A percentile compares a stretch with the other conserved stretches of the same genome.
Conservation (phyloP, 768 basidiomycete genomes). For the Daedaleopsis nitida region DNA sequence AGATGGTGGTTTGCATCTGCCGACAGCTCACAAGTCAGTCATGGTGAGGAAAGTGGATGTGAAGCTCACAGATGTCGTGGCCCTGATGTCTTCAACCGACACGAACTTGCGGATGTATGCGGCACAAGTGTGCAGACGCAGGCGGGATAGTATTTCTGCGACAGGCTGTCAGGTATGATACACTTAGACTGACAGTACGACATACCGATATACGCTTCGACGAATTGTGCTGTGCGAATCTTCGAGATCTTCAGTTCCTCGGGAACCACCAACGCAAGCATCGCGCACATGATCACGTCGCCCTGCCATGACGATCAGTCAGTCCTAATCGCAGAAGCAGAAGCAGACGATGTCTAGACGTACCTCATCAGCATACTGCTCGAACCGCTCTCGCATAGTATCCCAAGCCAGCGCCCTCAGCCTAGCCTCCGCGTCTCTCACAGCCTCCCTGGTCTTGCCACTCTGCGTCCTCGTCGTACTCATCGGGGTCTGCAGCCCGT, state of each 20-base stretch:
- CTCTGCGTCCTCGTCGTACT: slow-evolving; percentile 19
- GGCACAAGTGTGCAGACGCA: slow-evolving; percentile 64
- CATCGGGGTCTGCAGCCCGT: slow-evolving; percentile 4
- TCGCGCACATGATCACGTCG: slow-evolving; percentile 79
- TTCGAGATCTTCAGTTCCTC: slow-evolving; percentile 55
- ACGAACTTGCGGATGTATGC: slow-evolving; percentile 77
- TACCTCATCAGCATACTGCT: slow-evolving; percentile 66
- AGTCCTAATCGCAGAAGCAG: background rate
- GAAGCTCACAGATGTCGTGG: slow-evolving; percentile 49
- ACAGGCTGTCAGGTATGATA: background rate
- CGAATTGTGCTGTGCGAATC: slow-evolving; percentile 49
- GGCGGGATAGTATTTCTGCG: slow-evolving; percentile 63
- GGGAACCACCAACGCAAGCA: slow-evolving; percentile 63
- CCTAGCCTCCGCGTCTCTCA: slow-evolving; percentile 51
- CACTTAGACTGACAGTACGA: background rate
- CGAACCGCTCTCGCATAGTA: slow-evolving; percentile 55
- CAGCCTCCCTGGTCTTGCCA: slow-evolving; percentile 19
- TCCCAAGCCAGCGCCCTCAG: slow-evolving; percentile 59
- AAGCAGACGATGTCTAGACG: slow-evolving; percentile 5
- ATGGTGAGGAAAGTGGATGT: background rate
- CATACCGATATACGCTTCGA: slow-evolving; percentile 77
- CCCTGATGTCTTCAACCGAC: slow-evolving; percentile 50
- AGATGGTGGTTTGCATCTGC: slow-evolving; percentile 74
- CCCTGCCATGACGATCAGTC: slow-evolving; percentile 46
- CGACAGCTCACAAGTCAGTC: background rate